Percentiles rank a stretch among this genome's conserved stretches.
phyloP scores from a whole-genome alignment of 2,329 filamentous ascomycete genomes.

The Colletotrichum viniferum region DNA sequence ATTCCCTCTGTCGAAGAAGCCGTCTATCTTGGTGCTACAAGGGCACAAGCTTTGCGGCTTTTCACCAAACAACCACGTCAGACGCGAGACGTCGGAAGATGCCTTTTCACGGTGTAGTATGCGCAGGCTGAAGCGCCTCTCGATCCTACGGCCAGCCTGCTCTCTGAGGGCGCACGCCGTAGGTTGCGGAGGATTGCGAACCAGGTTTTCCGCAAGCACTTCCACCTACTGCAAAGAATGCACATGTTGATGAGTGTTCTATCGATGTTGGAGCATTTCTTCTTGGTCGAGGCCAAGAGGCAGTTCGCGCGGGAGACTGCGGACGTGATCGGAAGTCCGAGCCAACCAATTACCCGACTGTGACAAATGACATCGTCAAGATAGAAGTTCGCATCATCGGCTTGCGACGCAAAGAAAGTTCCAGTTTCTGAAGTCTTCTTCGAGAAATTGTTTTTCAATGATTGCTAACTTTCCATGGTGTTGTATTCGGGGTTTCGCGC shows the following conservation, averaged over 20 bases:
- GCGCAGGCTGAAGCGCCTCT: not conserved
- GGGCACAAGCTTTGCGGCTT: not conserved
- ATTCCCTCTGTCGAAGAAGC: not conserved
- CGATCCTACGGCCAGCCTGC: not conserved
- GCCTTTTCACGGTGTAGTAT: not conserved
- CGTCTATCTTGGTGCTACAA: not conserved
- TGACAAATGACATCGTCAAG: not conserved
- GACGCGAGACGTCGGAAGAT: not conserved
- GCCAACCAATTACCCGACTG: not conserved
- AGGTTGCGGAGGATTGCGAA: not conserved
- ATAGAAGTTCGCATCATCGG: not conserved
- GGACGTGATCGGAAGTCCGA: not conserved
- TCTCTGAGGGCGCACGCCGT: not conserved
- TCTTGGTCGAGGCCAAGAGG: not conserved
- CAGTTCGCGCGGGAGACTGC: not conserved
- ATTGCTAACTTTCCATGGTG: not conserved
- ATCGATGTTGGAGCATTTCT: not conserved
- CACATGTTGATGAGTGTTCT: not conserved
- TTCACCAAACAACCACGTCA: not conserved
- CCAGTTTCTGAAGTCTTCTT: not conserved
- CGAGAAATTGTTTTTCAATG: not conserved
- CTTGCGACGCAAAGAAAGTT: not conserved
- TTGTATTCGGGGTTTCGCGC: not conserved
- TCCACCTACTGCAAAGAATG: not conserved
- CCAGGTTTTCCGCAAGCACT: not conserved